phyloP scores from a whole-genome alignment of 208 protist species.

The Trypanosoma platydactyli region DNA sequence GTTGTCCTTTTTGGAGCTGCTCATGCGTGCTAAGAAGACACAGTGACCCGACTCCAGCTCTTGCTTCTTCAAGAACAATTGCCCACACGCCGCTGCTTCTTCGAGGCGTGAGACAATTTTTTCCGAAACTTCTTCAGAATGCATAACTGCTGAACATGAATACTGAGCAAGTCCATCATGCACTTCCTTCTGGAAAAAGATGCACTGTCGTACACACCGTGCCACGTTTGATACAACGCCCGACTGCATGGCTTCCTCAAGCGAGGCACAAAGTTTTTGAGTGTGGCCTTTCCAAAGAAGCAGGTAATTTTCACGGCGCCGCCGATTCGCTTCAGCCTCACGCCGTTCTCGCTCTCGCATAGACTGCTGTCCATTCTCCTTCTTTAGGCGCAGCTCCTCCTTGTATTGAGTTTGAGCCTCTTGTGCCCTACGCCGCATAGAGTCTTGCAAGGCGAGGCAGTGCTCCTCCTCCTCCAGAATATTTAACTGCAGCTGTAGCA shows the following conservation, averaged over 20 bases:
- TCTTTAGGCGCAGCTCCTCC: conserved; percentile 18
- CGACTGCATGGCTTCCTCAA: conserved; percentile 23
- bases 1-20: background rate
- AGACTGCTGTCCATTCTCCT: conserved; percentile 13
- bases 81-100: background rate
- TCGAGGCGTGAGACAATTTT: conserved; percentile 1
- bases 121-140: background rate
- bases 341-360: conserved; percentile 13
- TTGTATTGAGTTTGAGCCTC: conserved; percentile 15
- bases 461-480: conserved; percentile 26
- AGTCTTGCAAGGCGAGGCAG: conserved; percentile 19
- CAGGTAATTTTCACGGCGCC: conserved; percentile 23
- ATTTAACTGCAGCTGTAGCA: conserved; percentile 22
- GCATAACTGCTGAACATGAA: background rate
- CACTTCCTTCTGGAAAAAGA: conserved; percentile 34
- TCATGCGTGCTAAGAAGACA: background rate
- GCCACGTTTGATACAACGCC: conserved; percentile 2
- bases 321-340: conserved; percentile 16
- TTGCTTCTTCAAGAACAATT: background rate
- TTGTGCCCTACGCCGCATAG: conserved; percentile 16
- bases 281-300: conserved; percentile 27
- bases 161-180: conserved; percentile 1
- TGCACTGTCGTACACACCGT: conserved; percentile 15
- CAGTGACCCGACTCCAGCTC: background rate
- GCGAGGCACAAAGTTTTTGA: conserved; percentile 9